Base-by-base conservation (phyloP, 1,139 yeast genomes). In the Geotrichum fermentans region DNA sequence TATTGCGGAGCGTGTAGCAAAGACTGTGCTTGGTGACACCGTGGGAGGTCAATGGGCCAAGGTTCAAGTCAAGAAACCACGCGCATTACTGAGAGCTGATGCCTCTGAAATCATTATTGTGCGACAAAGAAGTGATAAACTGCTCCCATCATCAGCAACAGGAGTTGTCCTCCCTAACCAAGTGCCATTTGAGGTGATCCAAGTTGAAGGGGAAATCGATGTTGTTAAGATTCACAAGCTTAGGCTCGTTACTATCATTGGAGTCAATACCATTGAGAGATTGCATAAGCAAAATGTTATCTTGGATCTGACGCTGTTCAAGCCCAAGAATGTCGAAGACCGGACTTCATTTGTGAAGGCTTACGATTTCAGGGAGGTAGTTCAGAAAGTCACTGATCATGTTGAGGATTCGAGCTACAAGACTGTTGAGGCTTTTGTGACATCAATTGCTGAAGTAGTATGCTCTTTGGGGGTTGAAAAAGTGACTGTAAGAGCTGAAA, bases 391-490 rank as follows among this genome's bases (percentile, higher is more conserved):
- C 16, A 56, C 78, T 0, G 61, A 62, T 1, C 85, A 81, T 60
- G 87, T 88, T 8, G 95, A 86, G 59, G 66, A 65, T 16, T 78
- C 96, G 1, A 80, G 82, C 55, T 92, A 87, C 70, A 84, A 87
- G 61, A 92, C 98, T 0, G 95, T 92, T 1, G 98, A 92, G 63
- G 96, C 97, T 0, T 73, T 92, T 53, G 95, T 86, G 2, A 77
- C 81, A 53, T 77, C 80, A 11, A 82, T 88, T 21, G 83, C 89
- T 4, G 86, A 82, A 58, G 66, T 83, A 44, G 72, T 82, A 2
- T 72, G 78, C 45, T 75, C 74, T 52, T 55, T 61, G 32, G 66
- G 66, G 7, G 67, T 74, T 2, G 56, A 63, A 4, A 68, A 70
- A 33, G 75, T 80, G 4, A 68, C 69, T 3, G 90, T 85, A 0